Conservation (phyloP, 352 stramenopile species). For the Phytophthora quininea region DNA sequence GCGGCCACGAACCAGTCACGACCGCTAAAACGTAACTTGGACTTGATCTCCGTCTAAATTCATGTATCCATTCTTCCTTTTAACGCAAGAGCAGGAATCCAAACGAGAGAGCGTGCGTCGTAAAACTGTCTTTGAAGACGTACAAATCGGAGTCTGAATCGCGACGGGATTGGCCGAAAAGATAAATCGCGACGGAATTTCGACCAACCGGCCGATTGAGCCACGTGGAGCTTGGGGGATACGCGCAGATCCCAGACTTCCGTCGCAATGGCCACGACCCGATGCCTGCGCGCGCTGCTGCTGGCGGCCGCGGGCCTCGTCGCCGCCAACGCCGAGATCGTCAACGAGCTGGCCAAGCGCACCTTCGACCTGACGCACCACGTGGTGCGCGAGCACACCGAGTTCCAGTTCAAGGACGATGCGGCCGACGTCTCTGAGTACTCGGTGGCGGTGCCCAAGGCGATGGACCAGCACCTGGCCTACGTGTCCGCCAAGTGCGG, state of each 20-base stretch:
- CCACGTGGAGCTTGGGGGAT: constrained; percentile 14
- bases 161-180: no score
- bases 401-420: constrained; percentile 79
- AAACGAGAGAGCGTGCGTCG: no score
- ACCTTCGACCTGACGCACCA: constrained; percentile 82
- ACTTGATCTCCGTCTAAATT: no score
- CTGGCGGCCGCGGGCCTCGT: constrained; percentile 41
- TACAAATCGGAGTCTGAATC: no score
- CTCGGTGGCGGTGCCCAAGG: constrained; percentile 62
- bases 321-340: constrained; percentile 48
- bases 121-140: no score
- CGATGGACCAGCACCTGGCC: constrained; percentile 58
- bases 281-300: constrained; percentile 29
- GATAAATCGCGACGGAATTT: no score
- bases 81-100: no score
- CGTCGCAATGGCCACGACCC: constrained; percentile 24
- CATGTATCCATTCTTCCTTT: no score
- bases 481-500: constrained; percentile 75
- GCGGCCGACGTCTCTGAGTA: constrained; percentile 64
- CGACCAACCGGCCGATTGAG: no score
- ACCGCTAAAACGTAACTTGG: no score
- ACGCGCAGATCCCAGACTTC: constrained; percentile 16
- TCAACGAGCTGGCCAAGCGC: constrained; percentile 86
- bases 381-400: constrained; percentile 75
- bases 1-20: constrained; percentile 41